Evolutionary conservation across 2,329 filamentous ascomycete species (phyloP).

Genomic region (Coniella vitis): DNA sequence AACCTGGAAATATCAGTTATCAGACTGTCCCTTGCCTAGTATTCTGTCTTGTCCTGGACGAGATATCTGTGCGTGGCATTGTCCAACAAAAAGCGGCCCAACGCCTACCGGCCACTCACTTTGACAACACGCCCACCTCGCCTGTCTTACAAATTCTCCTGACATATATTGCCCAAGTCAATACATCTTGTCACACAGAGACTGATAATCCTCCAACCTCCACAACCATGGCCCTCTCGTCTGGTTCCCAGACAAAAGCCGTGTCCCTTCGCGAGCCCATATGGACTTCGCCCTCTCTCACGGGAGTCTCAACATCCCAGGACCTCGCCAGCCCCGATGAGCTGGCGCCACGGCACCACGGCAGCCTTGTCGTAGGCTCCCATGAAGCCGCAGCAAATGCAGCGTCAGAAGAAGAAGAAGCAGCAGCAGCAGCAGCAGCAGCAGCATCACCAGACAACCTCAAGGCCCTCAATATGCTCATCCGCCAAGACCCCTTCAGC

Average conservation of each 20-base stretch:
- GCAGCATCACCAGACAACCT: conserved; percentile 17
- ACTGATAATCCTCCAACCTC: neutral
- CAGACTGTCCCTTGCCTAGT: conserved; percentile 4
- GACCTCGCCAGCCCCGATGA: neutral
- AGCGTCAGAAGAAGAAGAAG: neutral
- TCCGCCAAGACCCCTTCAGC: conserved; percentile 44
- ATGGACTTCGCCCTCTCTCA: neutral
- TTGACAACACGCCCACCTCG: no score
- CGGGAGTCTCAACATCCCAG: neutral
- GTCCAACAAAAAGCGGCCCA: neutral
- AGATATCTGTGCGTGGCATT: neutral
- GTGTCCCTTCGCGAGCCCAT: neutral
- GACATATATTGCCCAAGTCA: no score
- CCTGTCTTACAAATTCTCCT: no score
- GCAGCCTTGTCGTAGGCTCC: neutral
- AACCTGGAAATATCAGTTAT: conserved; percentile 6
- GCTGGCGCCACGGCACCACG: neutral
- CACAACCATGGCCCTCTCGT: conserved; percentile 1
- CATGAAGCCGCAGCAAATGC: no score
- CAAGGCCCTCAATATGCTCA: conserved; percentile 32
- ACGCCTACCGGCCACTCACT: no score
- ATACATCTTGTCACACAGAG: no score
- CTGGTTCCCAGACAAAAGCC: conserved; percentile 2
- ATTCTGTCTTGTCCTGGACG: neutral
- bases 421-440: neutral